Evolutionary conservation across 2,329 filamentous ascomycete genomes (phyloP), one percentile per base, ranked within the genome.

Genomic region (Chrysoporthe deuterocubensis): DNA sequence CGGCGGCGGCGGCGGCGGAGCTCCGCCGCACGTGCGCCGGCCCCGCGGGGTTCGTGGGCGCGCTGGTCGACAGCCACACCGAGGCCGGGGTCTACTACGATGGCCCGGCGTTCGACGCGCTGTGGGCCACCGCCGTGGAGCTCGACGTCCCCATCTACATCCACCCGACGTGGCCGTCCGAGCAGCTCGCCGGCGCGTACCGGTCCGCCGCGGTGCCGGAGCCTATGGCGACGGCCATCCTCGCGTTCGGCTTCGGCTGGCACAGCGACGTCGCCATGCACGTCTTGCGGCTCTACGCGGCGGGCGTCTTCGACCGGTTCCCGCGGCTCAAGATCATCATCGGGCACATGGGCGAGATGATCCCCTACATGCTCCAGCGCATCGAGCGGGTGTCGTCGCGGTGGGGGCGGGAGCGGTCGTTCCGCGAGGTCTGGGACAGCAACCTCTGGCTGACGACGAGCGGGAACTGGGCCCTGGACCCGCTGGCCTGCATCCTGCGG

Each of bases 381-480:
- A 79, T 83, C 61, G 66, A 75, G 66, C 70, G 74, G 26, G 50
- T 21, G 16, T 43, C 65, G 21, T n/a, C 44, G 42, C 77, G 74
- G 74, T 76, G 78, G 16, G 71, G 75, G 14, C 74, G 75, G 67
- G 67, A 75, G 67, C 71, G 79, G 2, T 73, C 75, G 0, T 82
- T 88, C 59, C 72, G 75, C 16, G 77, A 85, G 14, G 84, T 88
- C 2, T 89, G 83, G 80, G 79, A 83, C 59, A 76, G 81, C 67
- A 89, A 89, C 67, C 76, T 89, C 13, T 88, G 84, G 82, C 74
- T 89, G 37, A 88, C 86, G 1, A 87, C 85, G 2, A 84, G 81
- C 64, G 86, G 86, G 2, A 81, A 83, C 66, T 87, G 83, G 74
- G 81, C 81, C 40, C 68, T 87, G 21, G 79, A 77, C 65, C 83